Conservation (phyloP, 2,329 filamentous ascomycete species). For the Colletotrichum agaves region DNA sequence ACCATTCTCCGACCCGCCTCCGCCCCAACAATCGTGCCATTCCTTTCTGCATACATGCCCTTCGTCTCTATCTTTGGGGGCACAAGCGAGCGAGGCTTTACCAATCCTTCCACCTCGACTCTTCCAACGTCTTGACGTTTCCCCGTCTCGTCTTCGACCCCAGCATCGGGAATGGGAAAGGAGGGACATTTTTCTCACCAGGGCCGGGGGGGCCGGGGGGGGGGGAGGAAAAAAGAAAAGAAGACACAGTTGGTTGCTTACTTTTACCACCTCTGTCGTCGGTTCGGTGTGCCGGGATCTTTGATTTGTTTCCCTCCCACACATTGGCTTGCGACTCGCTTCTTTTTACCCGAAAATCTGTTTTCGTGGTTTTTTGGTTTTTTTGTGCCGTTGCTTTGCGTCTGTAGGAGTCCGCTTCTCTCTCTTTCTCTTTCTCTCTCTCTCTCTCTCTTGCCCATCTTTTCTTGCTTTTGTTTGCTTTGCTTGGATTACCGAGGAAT, state of each 20-base stretch:
- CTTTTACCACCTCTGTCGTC: not conserved
- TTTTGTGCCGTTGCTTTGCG: not conserved
- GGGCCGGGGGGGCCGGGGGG: too few relatives aligned
- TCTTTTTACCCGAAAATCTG: slow-evolving; percentile 2
- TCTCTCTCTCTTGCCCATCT: too few relatives aligned
- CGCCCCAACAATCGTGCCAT: not conserved
- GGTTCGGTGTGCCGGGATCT: too few relatives aligned
- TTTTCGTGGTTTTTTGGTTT: not conserved
- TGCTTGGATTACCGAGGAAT: not conserved
- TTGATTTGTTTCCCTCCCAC: not conserved
- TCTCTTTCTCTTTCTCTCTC: not conserved
- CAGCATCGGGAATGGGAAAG: too few relatives aligned
- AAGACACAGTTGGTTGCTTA: too few relatives aligned
- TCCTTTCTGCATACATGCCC: not conserved
- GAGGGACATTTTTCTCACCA: too few relatives aligned
- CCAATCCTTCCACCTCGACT: too few relatives aligned
- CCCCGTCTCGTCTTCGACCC: too few relatives aligned
- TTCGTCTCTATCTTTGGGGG: not conserved
- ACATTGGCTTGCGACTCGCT: not conserved
- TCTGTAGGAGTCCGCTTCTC: slow-evolving; percentile 4
- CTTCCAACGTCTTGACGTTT: too few relatives aligned
- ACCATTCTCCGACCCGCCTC: not conserved
- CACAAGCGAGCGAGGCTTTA: too few relatives aligned
- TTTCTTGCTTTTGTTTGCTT: not conserved
- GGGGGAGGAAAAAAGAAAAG: too few relatives aligned